A percentile compares a stretch with the other conserved stretches of the same genome.
Evolutionary conservation across 805 yeast genomes (phyloP).

Genomic region (Saccharomycopsis sp.): DNA sequence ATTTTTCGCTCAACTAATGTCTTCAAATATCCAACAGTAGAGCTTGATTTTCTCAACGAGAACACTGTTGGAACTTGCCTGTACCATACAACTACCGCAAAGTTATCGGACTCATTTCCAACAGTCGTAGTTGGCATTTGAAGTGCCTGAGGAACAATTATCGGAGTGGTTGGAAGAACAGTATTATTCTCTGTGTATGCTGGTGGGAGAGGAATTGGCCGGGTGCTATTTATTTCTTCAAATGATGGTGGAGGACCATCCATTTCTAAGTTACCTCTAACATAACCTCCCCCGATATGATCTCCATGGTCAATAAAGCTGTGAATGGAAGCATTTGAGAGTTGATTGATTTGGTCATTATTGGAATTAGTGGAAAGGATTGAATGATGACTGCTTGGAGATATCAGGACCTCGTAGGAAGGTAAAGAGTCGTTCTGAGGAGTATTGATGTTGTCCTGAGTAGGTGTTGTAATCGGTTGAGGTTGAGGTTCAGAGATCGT

Average conservation of each 20-base stretch:
- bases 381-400: background rate
- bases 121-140: background rate
- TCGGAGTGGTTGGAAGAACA: background rate
- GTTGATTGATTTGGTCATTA: background rate
- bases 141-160: background rate
- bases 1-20: background rate
- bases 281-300: background rate
- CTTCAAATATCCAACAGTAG: background rate
- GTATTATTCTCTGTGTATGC: background rate
- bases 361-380: background rate
- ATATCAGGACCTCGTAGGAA: background rate
- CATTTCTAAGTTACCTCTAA: constrained; percentile 1
- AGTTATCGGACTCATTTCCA: background rate
- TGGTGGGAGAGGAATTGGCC: background rate
- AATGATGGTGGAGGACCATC: constrained; percentile 6
- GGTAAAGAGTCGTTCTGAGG: background rate
- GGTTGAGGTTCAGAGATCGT: no score
- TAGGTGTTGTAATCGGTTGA: no score
- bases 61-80: constrained; percentile 1
- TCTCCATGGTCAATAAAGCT: background rate
- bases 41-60: background rate
- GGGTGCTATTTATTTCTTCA: constrained; percentile 1
- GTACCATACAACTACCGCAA: constrained; percentile 5
- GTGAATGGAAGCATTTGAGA: background rate
- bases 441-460: no score